Percentiles rank a stretch among this genome's conserved stretches.
phyloP scores from a whole-genome alignment of 768 basidiomycete species.

The Suillus variegatus region DNA sequence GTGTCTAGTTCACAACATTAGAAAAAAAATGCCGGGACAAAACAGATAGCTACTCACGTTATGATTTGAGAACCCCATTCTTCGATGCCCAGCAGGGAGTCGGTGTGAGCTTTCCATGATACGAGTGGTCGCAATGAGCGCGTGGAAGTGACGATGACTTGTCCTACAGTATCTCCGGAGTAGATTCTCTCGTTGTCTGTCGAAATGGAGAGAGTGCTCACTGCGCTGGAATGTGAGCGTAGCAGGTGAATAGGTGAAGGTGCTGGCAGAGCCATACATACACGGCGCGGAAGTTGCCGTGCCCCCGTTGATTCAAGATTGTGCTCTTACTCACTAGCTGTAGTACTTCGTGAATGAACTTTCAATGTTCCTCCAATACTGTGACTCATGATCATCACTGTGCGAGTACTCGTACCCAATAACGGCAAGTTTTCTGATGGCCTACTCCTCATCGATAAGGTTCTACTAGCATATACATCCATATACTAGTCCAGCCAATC shows the following conservation, averaged over 20 bases:
- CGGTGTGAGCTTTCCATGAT: slow-evolving; percentile 78
- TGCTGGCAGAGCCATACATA: slow-evolving; percentile 24
- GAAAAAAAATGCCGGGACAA: not conserved
- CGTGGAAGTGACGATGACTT: slow-evolving; percentile 76
- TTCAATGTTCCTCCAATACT: no score
- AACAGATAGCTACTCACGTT: slow-evolving; percentile 37
- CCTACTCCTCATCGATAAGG: no score
- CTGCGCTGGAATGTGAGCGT: slow-evolving; percentile 66
- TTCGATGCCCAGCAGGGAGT: slow-evolving; percentile 74
- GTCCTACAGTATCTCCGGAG: slow-evolving; percentile 82
- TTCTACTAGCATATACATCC: no score
- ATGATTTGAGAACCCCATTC: slow-evolving; percentile 70
- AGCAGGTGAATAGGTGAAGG: slow-evolving; percentile 74
- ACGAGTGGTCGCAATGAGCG: slow-evolving; percentile 70
- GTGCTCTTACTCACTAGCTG: no score
- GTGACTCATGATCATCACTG: no score
- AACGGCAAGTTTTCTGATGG: no score
- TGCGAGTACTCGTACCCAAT: no score
- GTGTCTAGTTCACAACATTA: slow-evolving; percentile 48
- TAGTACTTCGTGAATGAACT: no score
- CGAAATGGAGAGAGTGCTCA: slow-evolving; percentile 65
- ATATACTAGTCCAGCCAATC: no score
- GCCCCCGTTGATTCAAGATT: no score
- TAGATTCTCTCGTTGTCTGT: slow-evolving; percentile 78
- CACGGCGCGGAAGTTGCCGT: no score